Base-by-base conservation (phyloP, 2,329 filamentous ascomycete species). In the Dactylonectria macrodidyma region DNA sequence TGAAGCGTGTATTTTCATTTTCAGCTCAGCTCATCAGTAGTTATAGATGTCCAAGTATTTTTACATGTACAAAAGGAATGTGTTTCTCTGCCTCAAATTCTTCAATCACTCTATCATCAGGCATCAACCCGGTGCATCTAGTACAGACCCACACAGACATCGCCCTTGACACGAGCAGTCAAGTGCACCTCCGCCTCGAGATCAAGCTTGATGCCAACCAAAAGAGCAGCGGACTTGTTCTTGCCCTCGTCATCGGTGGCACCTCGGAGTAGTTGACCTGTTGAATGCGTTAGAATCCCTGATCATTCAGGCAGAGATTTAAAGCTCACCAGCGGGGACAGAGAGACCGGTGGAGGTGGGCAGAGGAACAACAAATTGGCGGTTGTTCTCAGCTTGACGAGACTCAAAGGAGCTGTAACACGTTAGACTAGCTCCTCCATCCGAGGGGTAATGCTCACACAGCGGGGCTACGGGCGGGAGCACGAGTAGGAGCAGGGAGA, bases 121-220 rank as follows among this genome's bases (percentile, higher is more conserved):
- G 30, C 14, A 51, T 54, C 47, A 50, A 52, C 11, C 47, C 12
- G 48, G 26, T 3, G 3, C 33, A 9, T 46, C 56, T 76, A 76
- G 72, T 76, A 76, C 44, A 76, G 75, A 46, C 75, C 75, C 59
- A 91, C 84, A 16, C 86, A 84, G 73, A 90, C 89, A 76, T 91
- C 88, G 83, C 89, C 88, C 54, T 87, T 83, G 66, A 90, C 83
- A 58, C 88, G 80, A 51, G 89, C 88, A 19, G 88, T 90, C 70
- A 90, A 78, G 76, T 91, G 88, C 48, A 90, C 86, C 76, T 90
- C 88, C 9, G 88, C 88, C 77, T 91, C 88, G 19, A 90, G 79
- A 74, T 91, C 89, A 38, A 91, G 82, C 82, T 91, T 90, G 81
- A 90, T 89, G 62, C 88, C 88, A 34, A 91, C 83, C 72, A 90